Evolutionary conservation across 2,329 filamentous ascomycete species (phyloP), one percentile per base, ranked within the genome.

Genomic region (Epichloe amarillans): DNA sequence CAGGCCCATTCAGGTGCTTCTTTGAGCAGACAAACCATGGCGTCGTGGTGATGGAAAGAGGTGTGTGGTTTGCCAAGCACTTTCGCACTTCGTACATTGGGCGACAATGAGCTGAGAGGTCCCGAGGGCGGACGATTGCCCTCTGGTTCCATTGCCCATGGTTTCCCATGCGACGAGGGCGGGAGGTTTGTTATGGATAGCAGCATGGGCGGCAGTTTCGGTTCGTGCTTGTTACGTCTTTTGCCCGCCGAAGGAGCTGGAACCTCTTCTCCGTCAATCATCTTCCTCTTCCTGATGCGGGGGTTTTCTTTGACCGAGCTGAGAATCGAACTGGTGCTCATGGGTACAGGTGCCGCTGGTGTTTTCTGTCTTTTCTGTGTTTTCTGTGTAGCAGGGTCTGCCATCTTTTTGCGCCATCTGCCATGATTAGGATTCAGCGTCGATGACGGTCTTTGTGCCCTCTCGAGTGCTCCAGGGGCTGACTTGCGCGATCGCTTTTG

Each of bases 231-330:
- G 39, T 49, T 26, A 11, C 54, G 56, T 40, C 52, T 53, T 44
- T 53, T 52, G 14, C 55, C 51, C 23, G 52, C 51, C 3, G 42
- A 46, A 4, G 57, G 57, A 8, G 53, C 53, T 2, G 52, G 53
- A 35, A 65, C 59, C 49, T 66, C 64, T 40, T 65, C 68, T 8
- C 70, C 71, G 23, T 69, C 62, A 49, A 73, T 69, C 56, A 62
- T 67, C 57, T 75, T 76, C 14, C 69, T 68, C 58, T 72, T 76
- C 52, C 74, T 66, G 39, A 68, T 64, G 21, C 73, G 68, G 5
- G 68, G 69, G 39, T 73, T 70, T 10, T 65, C 64, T 58, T 79
- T 79, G 52, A 79, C 74, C 1, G 73, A 71, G 8, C 69, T 66
- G 4, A 72, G 61, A n/a, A 79, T 78, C 3, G 76, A 76, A 52